Conservation (phyloP, 192 early-diverging fungal species). For the Coemansia sp. region DNA sequence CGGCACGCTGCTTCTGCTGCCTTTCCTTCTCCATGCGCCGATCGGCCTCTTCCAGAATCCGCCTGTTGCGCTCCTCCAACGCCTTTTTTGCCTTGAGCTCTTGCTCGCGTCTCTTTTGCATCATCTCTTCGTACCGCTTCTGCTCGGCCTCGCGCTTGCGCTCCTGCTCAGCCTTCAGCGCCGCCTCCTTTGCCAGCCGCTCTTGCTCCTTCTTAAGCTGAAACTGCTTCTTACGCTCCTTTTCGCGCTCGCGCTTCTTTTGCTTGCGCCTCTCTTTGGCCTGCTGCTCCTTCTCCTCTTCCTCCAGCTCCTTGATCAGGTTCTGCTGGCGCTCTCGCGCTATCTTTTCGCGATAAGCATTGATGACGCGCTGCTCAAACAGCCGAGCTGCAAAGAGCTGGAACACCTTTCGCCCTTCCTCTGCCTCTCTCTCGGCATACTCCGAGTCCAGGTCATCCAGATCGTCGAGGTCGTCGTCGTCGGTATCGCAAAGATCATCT, state of each 20-base stretch:
- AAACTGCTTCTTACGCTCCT: constrained; percentile 54
- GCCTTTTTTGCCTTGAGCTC: constrained; percentile 28
- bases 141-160: constrained; percentile 27
- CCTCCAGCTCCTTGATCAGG: constrained; percentile 84
- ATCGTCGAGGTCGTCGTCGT: constrained; percentile 65
- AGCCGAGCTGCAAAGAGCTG: constrained; percentile 94
- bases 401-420: constrained; percentile 91
- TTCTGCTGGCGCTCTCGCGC: constrained; percentile 84
- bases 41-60: constrained; percentile 44
- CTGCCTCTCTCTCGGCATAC: constrained; percentile 73
- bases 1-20: constrained; percentile 16
- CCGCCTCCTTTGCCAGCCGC: constrained; percentile 26
- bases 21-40: constrained; percentile 36
- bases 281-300: constrained; percentile 68
- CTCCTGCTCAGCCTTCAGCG: constrained; percentile 33
- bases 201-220: constrained; percentile 49
- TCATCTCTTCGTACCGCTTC: constrained; percentile 10
- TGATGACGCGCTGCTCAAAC: constrained; percentile 94
- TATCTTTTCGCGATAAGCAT: constrained; percentile 92
- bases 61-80: constrained; percentile 45
- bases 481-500: constrained; percentile 61
- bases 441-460: constrained; percentile 66
- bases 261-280: constrained; percentile 65
- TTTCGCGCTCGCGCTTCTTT: constrained; percentile 63
- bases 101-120: constrained; percentile 13